Percentiles rank a stretch among this genome's conserved stretches.
Evolutionary conservation across 345 rosid genomes (phyloP).

Genomic region (Clausena lansium): DNA sequence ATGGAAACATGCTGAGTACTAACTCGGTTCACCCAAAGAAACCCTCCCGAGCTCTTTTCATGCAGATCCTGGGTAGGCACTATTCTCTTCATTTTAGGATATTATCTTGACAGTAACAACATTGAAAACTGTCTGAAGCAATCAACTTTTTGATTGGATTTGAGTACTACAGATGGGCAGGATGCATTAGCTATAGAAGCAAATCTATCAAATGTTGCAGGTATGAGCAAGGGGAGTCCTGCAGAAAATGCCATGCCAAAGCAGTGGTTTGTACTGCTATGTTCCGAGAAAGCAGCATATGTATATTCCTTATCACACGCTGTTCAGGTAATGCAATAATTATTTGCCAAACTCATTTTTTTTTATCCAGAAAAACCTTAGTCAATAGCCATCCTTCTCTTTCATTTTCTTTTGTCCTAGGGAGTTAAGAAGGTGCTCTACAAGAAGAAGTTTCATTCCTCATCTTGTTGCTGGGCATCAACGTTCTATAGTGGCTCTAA

Average conservation of each 20-base stretch:
- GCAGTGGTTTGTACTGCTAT: conserved; percentile 58
- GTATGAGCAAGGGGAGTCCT: conserved; percentile 30
- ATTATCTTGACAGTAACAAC: neutral
- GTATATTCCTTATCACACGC: conserved; percentile 65
- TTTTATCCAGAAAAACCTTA: neutral
- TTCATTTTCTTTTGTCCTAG: conserved; percentile 25
- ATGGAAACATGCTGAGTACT: conserved; percentile 63
- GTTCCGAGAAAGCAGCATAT: conserved; percentile 86
- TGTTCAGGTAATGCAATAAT: conserved; percentile 53
- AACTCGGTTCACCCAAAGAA: conserved; percentile 70
- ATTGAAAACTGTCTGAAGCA: neutral
- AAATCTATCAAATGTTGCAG: conserved; percentile 26
- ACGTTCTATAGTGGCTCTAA: conserved; percentile 51
- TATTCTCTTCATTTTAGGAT: neutral
- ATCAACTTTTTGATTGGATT: neutral
- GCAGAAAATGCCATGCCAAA: conserved; percentile 43
- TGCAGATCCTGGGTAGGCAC: conserved; percentile 70
- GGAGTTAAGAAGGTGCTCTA: conserved; percentile 78
- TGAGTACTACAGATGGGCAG: conserved; percentile 48
- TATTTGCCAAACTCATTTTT: neutral
- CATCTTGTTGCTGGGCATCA: conserved; percentile 81
- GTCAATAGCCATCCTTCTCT: neutral
- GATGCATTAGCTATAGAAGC: conserved; percentile 34
- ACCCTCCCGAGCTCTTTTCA: conserved; percentile 72
- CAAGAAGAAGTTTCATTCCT: conserved; percentile 80